phyloP scores from a whole-genome alignment of 345 rosid genomes.

The Eucalyptus guilfoylei region DNA sequence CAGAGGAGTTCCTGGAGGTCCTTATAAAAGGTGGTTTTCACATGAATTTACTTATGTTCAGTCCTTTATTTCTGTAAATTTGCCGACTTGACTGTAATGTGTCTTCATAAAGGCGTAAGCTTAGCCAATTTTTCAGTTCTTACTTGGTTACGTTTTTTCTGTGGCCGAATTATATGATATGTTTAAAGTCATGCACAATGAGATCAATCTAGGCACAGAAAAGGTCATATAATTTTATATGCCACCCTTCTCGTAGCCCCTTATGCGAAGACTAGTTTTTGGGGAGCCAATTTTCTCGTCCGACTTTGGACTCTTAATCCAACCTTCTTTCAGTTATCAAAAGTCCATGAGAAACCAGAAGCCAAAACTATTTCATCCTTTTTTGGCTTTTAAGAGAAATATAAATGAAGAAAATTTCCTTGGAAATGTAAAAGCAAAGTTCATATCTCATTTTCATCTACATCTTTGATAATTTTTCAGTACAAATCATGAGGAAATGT shows the following conservation, averaged over 20 bases:
- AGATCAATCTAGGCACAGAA: background rate
- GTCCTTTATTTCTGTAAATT: background rate
- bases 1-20: slow-evolving; percentile 64
- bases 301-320: background rate
- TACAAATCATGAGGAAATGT: background rate
- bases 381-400: background rate
- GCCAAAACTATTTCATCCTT: background rate
- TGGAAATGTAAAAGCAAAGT: background rate
- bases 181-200: background rate
- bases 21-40: slow-evolving; percentile 48
- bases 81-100: background rate
- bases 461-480: background rate
- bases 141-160: background rate
- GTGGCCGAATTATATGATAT: background rate
- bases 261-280: background rate
- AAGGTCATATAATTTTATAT: background rate
- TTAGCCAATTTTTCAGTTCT: background rate
- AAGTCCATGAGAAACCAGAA: background rate
- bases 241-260: background rate
- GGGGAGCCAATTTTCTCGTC: background rate
- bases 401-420: background rate
- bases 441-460: background rate
- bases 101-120: background rate
- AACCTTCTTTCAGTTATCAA: background rate
- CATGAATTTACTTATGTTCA: background rate